Percentiles rank a stretch among this genome's conserved stretches.
phyloP scores from a whole-genome alignment of 2,329 filamentous ascomycete genomes.

The Cordyceps cicadae region DNA sequence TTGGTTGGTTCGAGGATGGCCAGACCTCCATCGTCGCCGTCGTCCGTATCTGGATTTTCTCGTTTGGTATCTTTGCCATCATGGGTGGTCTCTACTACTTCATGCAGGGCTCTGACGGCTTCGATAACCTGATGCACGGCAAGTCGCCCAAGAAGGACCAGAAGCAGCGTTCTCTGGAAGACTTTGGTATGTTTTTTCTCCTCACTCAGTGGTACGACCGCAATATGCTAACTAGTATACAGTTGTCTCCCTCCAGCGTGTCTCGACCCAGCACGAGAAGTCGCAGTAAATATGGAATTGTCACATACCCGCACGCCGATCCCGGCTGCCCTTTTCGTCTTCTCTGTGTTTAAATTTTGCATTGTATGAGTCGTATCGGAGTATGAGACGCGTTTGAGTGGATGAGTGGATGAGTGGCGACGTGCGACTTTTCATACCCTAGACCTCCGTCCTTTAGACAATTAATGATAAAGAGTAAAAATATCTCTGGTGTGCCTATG shows the following conservation, averaged over 20 bases:
- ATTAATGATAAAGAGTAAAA: constrained; percentile 38
- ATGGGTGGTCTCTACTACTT: constrained; percentile 69
- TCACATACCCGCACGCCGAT: constrained; percentile 30
- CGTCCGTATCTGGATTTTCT: constrained; percentile 85
- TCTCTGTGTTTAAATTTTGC: constrained; percentile 32
- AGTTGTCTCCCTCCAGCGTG: constrained; percentile 85
- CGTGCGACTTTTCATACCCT: constrained; percentile 29
- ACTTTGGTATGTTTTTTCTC: constrained; percentile 62
- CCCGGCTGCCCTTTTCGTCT: constrained; percentile 30
- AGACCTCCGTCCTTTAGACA: constrained; percentile 30
- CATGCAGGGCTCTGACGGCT: constrained; percentile 69
- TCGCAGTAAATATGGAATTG: constrained; percentile 49
- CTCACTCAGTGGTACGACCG: neutral
- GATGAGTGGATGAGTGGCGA: constrained; percentile 24
- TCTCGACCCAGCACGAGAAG: constrained; percentile 89
- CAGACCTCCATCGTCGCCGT: constrained; percentile 74
- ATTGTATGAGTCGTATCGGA: constrained; percentile 29
- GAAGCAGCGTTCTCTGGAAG: constrained; percentile 79
- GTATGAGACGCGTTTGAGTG: constrained; percentile 27
- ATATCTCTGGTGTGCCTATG: neutral
- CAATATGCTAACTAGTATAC: constrained; percentile 40
- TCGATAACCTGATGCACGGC: constrained; percentile 90
- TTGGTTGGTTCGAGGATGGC: constrained; percentile 65
- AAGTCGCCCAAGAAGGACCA: constrained; percentile 73
- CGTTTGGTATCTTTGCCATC: constrained; percentile 79